Evolutionary conservation across 2,329 filamentous ascomycete genomes (phyloP), one percentile per base, ranked within the genome.

Genomic region (Cercospora sp.): DNA sequence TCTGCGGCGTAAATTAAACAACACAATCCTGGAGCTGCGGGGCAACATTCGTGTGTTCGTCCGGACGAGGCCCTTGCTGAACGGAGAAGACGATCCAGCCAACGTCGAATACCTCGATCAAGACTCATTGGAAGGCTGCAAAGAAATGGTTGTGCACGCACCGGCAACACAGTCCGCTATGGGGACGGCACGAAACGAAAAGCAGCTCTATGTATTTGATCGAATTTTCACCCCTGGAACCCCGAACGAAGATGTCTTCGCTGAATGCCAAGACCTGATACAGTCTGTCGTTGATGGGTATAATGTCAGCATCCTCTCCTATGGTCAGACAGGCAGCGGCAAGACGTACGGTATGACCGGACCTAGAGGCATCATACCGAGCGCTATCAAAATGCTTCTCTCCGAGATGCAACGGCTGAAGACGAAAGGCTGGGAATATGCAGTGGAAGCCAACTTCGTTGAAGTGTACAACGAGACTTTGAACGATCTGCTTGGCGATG

Each of bases 31-130:
- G 78, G 95, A 99, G 77, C 87, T 99, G 68, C 97, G 97, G 79
- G 95, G 95, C 75, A 99, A 99, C 77, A 99, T 99, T 75, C 91
- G 95, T 20, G 95, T 99, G 72, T 99, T 99, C 88, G 98, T 94
- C 77, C 89, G 95, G 77, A 94, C 98, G 30, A 90, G 96, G 48
- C 95, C 95, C 1, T 83, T 90, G 0, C 83, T 91, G 23, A 79
- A 82, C 0, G 89, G 91, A 66, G 80, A 80, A 8, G 89, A 89
- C 6, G 85, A 89, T 26, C 84, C 87, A 12, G 93, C 94, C 3
- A 87, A 87, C 61, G 91, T 98, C 71, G 84, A 87, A 2, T 97
- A 92, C 72, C 93, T 94, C 0, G 90, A 98, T 72, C 65, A 68
- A 59, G 77, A 78, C 65, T 78, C 83, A 39, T 87, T 91, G 16